Evolutionary conservation across 2,329 filamentous ascomycete genomes (phyloP).

Genomic region (Ophiostoma novo-ulmi): DNA sequence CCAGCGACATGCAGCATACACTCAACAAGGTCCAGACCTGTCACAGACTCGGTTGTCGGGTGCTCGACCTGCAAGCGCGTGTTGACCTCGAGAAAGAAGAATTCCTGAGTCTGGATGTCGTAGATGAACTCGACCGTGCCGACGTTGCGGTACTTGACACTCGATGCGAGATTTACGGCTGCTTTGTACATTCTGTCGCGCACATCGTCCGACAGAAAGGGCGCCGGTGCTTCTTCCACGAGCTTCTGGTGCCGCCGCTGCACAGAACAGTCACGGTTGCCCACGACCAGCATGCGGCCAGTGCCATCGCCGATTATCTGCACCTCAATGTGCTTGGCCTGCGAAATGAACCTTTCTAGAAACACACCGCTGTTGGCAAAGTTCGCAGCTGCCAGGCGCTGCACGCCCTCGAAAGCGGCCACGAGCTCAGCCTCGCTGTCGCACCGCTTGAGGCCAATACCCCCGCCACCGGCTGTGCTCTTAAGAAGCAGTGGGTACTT

Average conservation of each 20-base stretch:
- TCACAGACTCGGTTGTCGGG: slow-evolving; percentile 72
- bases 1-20: slow-evolving; percentile 38
- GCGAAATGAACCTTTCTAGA: slow-evolving; percentile 58
- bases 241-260: slow-evolving; percentile 66
- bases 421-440: slow-evolving; percentile 48
- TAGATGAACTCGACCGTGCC: slow-evolving; percentile 65
- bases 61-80: slow-evolving; percentile 87
- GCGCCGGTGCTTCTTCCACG: slow-evolving; percentile 64
- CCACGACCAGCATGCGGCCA: slow-evolving; percentile 53
- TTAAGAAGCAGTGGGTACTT: slow-evolving; percentile 51
- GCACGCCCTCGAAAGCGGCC: slow-evolving; percentile 35
- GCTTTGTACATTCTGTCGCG: slow-evolving; percentile 32
- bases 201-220: slow-evolving; percentile 44
- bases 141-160: slow-evolving; percentile 33
- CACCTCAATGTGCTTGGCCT: slow-evolving; percentile 61
- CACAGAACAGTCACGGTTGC: slow-evolving; percentile 63
- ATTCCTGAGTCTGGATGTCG: slow-evolving; percentile 71
- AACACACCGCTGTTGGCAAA: slow-evolving; percentile 60
- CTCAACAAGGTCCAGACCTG: slow-evolving; percentile 66
- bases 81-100: slow-evolving; percentile 77
- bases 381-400: slow-evolving; percentile 50
- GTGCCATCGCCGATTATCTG: slow-evolving; percentile 61
- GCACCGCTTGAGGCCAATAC: slow-evolving; percentile 47
- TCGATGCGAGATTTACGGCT: slow-evolving; percentile 26
- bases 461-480: slow-evolving; percentile 57